Base-by-base conservation (phyloP, 2,329 filamentous ascomycete genomes). In the Cercospora berteroae region DNA sequence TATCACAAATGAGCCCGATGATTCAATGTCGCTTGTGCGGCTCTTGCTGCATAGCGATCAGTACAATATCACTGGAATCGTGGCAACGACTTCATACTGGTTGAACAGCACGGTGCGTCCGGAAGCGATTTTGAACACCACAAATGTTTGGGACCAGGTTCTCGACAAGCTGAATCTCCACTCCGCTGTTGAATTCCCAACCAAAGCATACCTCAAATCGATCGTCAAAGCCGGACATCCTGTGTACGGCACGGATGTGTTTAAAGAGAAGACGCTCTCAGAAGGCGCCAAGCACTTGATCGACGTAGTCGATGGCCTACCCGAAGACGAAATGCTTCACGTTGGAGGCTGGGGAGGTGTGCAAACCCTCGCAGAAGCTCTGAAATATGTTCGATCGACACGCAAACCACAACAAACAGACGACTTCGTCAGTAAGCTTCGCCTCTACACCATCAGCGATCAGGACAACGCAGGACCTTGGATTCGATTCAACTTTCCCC, bases 391-490 rank as follows among this genome's bases (percentile, higher is more conserved):
- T 20, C 72, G 74, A 7, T 60, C 68, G 2, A 77, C 71, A n/a
- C 63, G 69, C 64, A 65, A 72, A 60, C 65, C 72, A 7, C 42
- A 69, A 0, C 78, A 82, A 0, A 76, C 80, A 0, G 74, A 76
- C 0, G 64, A 61, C 0, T 76, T 86, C 18, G 75, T 79, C 1
- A 70, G 76, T 3, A 82, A 81, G 67, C 72, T 87, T 2, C 79
- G 84, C 13, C 79, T 86, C 5, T 87, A 87, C 73, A 77, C 85
- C 39, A 87, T 88, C 64, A 87, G 84, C 8, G 87, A 88, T 69
- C 86, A 88, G 72, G 86, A 88, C 67, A 82, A 88, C 67, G 83
- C 84, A 0, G 85, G 85, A 0, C 76, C 81, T 0, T 88, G 86
- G 86, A 84, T 89, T 29, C 82, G 86, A 16, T 77, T 79, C 59